phyloP scores from a whole-genome alignment of 192 early-diverging fungal genomes.

The Coemansia guatemalensis region DNA sequence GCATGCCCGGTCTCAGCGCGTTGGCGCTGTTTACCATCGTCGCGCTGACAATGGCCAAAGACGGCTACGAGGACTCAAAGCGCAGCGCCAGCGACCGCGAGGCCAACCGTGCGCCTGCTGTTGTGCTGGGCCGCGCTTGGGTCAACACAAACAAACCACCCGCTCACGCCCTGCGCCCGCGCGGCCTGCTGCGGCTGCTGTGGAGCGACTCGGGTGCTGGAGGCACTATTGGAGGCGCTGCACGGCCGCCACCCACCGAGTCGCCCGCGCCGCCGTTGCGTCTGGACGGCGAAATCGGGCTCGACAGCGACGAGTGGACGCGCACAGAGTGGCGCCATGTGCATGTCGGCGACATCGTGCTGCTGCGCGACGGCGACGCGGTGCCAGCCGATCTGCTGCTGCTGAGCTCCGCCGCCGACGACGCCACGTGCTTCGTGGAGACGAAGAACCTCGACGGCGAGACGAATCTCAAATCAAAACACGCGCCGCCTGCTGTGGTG shows the following conservation, averaged over 20 bases:
- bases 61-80: slow-evolving; percentile 90
- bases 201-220: slow-evolving; percentile 46
- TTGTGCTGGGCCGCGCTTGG: slow-evolving; percentile 59
- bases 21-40: slow-evolving; percentile 82
- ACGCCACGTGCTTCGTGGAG: slow-evolving; percentile 89
- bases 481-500: slow-evolving; percentile 62
- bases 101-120: slow-evolving; percentile 68
- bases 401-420: slow-evolving; percentile 79
- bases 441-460: slow-evolving; percentile 99
- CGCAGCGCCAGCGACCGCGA: slow-evolving; percentile 79
- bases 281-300: slow-evolving; percentile 16
- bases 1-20: slow-evolving; percentile 72
- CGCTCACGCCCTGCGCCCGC: slow-evolving; percentile 29
- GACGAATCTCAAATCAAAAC: slow-evolving; percentile 92
- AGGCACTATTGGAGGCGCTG: slow-evolving; percentile 36
- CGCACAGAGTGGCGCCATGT: slow-evolving; percentile 79
- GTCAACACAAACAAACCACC: slow-evolving; percentile 61
- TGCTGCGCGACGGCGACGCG: slow-evolving; percentile 77
- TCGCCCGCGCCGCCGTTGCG: slow-evolving; percentile 1
- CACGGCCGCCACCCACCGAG: background rate
- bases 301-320: slow-evolving; percentile 56
- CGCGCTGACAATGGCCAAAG: slow-evolving; percentile 77
- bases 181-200: slow-evolving; percentile 49
- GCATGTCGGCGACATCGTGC: slow-evolving; percentile 85
- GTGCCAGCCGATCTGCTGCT: slow-evolving; percentile 93